A percentile compares a stretch with the other conserved stretches of the same genome.
Conservation (phyloP, 495 filamentous ascomycete genomes). For the Coniosporium apollinis region DNA sequence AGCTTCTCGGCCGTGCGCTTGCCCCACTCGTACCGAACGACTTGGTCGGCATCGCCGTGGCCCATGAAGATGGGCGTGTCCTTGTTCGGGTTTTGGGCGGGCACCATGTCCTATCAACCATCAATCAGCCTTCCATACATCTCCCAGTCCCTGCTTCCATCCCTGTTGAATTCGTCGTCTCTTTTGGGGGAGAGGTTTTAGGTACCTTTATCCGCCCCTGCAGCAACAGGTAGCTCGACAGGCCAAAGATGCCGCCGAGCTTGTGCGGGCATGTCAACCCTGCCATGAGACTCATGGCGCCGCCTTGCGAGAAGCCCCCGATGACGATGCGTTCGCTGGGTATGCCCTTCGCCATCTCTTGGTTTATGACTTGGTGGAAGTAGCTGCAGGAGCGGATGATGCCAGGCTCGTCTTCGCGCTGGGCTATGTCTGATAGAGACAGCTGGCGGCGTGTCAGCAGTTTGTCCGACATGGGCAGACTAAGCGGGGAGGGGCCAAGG, state of each 20-base stretch:
- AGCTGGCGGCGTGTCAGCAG: neutral
- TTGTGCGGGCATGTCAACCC: slow-evolving; percentile 58
- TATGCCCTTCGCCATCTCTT: slow-evolving; percentile 71
- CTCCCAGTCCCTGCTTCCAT: too few relatives aligned
- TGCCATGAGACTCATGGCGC: slow-evolving; percentile 42
- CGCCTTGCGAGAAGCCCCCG: slow-evolving; percentile 52
- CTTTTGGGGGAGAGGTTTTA: too few relatives aligned
- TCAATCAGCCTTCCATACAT: too few relatives aligned
- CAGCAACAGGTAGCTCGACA: slow-evolving; percentile 70
- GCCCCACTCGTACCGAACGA: slow-evolving; percentile 56
- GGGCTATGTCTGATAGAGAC: slow-evolving; percentile 15
- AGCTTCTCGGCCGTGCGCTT: slow-evolving; percentile 42
- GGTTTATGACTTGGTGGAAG: slow-evolving; percentile 66
- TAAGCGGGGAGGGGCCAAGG: neutral
- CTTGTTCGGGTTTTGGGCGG: slow-evolving; percentile 51
- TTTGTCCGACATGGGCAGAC: neutral
- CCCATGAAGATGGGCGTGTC: slow-evolving; percentile 75
- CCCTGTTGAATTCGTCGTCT: too few relatives aligned
- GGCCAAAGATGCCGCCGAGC: slow-evolving; percentile 72
- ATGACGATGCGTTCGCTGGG: slow-evolving; percentile 68
- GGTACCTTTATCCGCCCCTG: slow-evolving; percentile 54
- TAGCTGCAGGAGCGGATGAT: slow-evolving; percentile 55
- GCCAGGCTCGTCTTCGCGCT: slow-evolving; percentile 56
- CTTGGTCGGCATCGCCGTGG: slow-evolving; percentile 57
- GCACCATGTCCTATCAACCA: slow-evolving; percentile 42